phyloP scores from a whole-genome alignment of 2,329 filamentous ascomycete species.

The Colletotrichum tabaci region DNA sequence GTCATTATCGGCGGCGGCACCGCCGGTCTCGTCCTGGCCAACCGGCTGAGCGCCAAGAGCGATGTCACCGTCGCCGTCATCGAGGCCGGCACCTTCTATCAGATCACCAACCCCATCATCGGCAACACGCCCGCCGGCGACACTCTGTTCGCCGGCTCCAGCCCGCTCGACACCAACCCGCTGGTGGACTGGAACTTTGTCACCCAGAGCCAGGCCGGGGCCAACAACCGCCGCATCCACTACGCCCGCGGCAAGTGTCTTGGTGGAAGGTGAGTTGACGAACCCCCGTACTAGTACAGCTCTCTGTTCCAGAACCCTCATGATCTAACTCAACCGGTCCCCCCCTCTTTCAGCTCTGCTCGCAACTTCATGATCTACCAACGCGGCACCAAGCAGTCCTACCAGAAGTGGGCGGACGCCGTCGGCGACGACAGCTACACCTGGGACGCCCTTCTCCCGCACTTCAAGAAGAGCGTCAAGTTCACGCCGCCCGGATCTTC shows the following conservation, averaged over 20 bases:
- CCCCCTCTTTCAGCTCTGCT: constrained; percentile 41
- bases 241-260: constrained; percentile 56
- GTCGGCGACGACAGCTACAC: constrained; percentile 51
- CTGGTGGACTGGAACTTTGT: constrained; percentile 51
- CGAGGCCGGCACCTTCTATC: constrained; percentile 55
- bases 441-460: constrained; percentile 50
- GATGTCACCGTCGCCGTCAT: constrained; percentile 53
- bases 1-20: constrained; percentile 57
- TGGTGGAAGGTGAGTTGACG: constrained; percentile 45
- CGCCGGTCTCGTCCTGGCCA: constrained; percentile 53
- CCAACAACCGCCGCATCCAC: constrained; percentile 49
- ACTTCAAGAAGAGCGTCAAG: constrained; percentile 50
- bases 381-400: constrained; percentile 45
- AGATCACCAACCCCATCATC: constrained; percentile 49
- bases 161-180: constrained; percentile 42
- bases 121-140: constrained; percentile 44
- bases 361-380: constrained; percentile 50
- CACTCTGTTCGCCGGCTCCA: constrained; percentile 23
- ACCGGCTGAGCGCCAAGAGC: constrained; percentile 49
- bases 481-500: constrained; percentile 50
- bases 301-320: too few species aligned
- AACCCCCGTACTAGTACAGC: too few species aligned
- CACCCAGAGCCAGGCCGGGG: constrained; percentile 47
- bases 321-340: too few species aligned
- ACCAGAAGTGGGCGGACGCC: constrained; percentile 51